Evolutionary conservation across 164 flowering plant species (phyloP).

Genomic region (Nymphaea colorata): DNA sequence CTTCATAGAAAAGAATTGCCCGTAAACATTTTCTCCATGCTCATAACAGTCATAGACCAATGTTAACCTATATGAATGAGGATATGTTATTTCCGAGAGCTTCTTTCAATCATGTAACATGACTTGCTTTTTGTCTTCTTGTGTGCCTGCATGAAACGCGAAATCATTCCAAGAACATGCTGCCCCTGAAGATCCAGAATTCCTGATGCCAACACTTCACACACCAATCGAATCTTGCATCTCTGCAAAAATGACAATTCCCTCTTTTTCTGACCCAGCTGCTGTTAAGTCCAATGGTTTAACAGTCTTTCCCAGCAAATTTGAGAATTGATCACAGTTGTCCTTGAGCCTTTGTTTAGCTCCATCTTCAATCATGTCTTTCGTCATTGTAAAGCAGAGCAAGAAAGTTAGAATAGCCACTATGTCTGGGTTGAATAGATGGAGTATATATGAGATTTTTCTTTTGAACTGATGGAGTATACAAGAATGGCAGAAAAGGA

Average conservation of each 20-base stretch:
- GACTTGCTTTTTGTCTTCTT: conserved; percentile 53
- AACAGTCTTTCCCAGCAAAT: conserved; percentile 38
- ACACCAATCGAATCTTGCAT: conserved; percentile 93
- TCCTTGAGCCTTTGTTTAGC: conserved; percentile 81
- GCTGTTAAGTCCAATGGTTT: conserved; percentile 53
- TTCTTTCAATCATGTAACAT: neutral
- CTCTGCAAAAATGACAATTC: conserved; percentile 70
- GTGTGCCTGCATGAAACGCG: conserved; percentile 76
- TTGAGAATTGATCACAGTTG: conserved; percentile 47
- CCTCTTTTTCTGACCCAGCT: conserved; percentile 55
- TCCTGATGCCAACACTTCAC: conserved; percentile 69
- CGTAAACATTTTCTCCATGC: no score
- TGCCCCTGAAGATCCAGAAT: conserved; percentile 72
- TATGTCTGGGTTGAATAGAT: no score
- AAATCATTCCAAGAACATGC: conserved; percentile 48
- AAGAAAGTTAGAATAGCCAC: no score
- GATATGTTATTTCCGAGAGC: no score
- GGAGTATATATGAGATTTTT: no score
- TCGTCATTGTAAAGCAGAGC: conserved; percentile 55
- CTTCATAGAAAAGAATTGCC: no score
- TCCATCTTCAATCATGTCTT: conserved; percentile 87
- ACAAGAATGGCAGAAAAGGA: no score
- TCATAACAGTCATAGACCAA: no score
- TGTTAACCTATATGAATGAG: no score
- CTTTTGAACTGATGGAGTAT: no score